These are phyloP conservation scores for Hysterangium stoloniferum DNA, from an alignment of 768 basidiomycete genomes.

Conservation along the genomic window DNA sequence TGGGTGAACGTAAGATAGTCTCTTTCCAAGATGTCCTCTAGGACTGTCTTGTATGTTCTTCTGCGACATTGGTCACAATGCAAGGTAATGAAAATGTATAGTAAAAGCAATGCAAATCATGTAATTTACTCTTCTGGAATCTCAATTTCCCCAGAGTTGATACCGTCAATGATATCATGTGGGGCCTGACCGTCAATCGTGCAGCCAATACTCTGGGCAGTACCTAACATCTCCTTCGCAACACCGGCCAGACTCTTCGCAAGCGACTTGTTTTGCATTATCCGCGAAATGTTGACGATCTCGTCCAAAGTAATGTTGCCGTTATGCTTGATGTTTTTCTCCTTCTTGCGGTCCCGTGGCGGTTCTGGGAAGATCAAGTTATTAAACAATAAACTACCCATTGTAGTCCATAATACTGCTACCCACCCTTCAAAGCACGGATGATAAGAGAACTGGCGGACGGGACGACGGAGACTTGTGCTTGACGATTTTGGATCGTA, in stretches of 20 bases:
- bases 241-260: conserved; percentile 85
- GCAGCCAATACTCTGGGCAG: conserved; percentile 94
- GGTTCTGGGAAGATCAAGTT: conserved; percentile 64
- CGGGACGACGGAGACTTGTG: conserved; percentile 91
- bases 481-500: conserved; percentile 99
- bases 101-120: not conserved
- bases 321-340: conserved; percentile 99
- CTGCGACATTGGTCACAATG: not conserved
- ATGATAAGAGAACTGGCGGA: conserved; percentile 94
- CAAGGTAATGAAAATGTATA: not conserved
- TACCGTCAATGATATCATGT: conserved; percentile 87
- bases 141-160: conserved; percentile 78
- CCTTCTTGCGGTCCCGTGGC: conserved; percentile 99
- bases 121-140: conserved; percentile 69
- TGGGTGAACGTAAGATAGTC: too few species aligned
- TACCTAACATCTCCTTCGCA: conserved; percentile 97
- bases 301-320: conserved; percentile 93
- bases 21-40: too few species aligned
- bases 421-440: conserved; percentile 90
- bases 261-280: conserved; percentile 89
- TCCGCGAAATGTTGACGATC: conserved; percentile 92
- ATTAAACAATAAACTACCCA: conserved; percentile 1
- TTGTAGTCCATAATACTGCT: not conserved
- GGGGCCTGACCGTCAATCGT: conserved; percentile 89
- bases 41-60: not conserved